Percentiles rank a stretch among this genome's conserved stretches.
These are phyloP conservation scores for Dendrostoma leiphaemia DNA, from an alignment of 2,329 filamentous ascomycete genomes.

Conservation along the genomic window DNA sequence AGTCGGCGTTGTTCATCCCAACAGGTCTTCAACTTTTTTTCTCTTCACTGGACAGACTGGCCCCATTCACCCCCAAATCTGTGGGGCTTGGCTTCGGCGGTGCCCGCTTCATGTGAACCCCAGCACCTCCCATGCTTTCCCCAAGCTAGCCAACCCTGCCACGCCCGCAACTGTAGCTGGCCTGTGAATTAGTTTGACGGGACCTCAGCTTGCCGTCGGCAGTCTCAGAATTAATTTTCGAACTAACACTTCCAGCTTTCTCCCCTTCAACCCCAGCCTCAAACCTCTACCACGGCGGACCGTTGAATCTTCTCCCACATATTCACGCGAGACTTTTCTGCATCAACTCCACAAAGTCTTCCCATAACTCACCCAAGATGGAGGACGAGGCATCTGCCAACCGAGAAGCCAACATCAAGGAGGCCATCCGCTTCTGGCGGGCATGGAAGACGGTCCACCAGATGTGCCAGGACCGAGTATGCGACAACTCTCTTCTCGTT, in stretches of 20 bases:
- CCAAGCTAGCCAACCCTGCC: no score
- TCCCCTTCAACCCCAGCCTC: neutral
- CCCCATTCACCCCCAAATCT: neutral
- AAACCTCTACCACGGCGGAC: neutral
- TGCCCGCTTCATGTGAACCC: neutral
- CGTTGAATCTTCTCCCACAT: constrained; percentile 3
- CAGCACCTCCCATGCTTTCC: neutral
- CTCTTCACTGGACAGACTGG: constrained; percentile 21
- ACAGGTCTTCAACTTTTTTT: constrained; percentile 25
- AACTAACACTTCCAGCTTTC: neutral
- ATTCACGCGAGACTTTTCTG: neutral
- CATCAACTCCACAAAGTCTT: no score
- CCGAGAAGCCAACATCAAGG: constrained; percentile 45
- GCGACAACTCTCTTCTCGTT: constrained; percentile 29
- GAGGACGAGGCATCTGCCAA: constrained; percentile 39
- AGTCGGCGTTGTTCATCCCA: neutral
- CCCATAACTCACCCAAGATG: constrained; percentile 29
- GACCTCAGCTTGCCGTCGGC: constrained; percentile 5
- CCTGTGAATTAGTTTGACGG: no score
- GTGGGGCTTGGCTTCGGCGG: neutral
- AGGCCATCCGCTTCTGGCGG: constrained; percentile 77
- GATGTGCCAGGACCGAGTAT: constrained; percentile 88
- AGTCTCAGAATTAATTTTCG: constrained; percentile 4
- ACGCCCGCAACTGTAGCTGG: no score
- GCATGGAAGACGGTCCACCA: constrained; percentile 91